phyloP scores from a whole-genome alignment of 768 basidiomycete genomes.

The Vararia minispora region DNA sequence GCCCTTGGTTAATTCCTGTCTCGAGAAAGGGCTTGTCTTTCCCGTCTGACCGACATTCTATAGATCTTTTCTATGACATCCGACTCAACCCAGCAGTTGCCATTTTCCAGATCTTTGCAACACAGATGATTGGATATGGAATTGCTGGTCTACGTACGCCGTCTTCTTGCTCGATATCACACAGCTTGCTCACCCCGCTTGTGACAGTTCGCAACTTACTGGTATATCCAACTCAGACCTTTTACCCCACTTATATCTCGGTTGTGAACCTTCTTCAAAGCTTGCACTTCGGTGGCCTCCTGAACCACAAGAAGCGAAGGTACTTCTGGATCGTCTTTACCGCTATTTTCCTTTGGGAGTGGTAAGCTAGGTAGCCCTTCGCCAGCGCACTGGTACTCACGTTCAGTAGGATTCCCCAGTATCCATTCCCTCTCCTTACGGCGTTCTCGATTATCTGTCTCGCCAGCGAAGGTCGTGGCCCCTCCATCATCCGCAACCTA shows the following conservation, averaged over 20 bases:
- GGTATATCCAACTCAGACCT: constrained; percentile 45
- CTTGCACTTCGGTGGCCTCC: constrained; percentile 37
- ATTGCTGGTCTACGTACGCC: constrained; percentile 19
- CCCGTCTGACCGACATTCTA: not conserved
- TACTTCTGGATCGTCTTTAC: constrained; percentile 47
- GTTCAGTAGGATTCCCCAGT: constrained; percentile 22
- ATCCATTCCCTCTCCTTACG: constrained; percentile 31
- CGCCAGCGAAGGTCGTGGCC: constrained; percentile 35
- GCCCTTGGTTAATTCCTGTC: constrained; percentile 30
- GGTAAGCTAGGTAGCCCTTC: constrained; percentile 17
- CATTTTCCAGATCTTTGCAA: constrained; percentile 45
- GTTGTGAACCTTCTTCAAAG: constrained; percentile 41
- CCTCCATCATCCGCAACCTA: constrained; percentile 27
- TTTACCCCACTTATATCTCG: constrained; percentile 42
- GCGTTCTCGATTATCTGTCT: constrained; percentile 40
- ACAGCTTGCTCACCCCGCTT: not conserved
- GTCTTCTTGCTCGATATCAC: not conserved
- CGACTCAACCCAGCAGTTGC: constrained; percentile 37
- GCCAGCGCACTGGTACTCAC: not conserved
- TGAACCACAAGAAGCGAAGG: constrained; percentile 38
- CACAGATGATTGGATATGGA: constrained; percentile 27
- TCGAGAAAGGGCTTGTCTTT: not conserved
- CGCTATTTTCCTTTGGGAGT: constrained; percentile 38
- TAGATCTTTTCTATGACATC: constrained; percentile 42
- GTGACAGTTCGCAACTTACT: constrained; percentile 32